These are phyloP conservation scores for Coniochaeta pulveracea DNA, from an alignment of 2,329 filamentous ascomycete species.

Conservation along the genomic window DNA sequence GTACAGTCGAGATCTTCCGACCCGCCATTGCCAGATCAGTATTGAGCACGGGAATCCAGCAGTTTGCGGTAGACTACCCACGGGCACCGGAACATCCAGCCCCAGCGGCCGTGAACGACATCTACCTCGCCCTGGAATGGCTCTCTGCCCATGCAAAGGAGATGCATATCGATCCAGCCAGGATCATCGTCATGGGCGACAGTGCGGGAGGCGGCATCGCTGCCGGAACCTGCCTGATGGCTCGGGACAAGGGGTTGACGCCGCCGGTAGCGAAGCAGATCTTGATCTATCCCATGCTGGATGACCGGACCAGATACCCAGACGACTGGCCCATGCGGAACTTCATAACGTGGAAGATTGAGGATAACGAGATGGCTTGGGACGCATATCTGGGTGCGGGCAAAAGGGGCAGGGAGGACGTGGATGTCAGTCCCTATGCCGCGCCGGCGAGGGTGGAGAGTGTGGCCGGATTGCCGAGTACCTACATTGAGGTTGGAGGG, in stretches of 20 bases:
- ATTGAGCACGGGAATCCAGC: slow-evolving; percentile 8
- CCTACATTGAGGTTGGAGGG: slow-evolving; percentile 25
- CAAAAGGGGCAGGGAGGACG: slow-evolving; percentile 4
- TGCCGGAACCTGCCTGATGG: slow-evolving; percentile 25
- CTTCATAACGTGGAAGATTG: slow-evolving; percentile 13
- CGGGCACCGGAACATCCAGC: slow-evolving; percentile 36
- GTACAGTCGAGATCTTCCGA: slow-evolving; percentile 9
- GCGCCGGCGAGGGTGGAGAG: slow-evolving; percentile 13
- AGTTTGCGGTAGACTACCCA: slow-evolving; percentile 31
- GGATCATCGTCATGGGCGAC: slow-evolving; percentile 14
- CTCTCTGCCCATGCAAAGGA: slow-evolving; percentile 18
- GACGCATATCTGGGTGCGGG: slow-evolving; percentile 13
- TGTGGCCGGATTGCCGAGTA: slow-evolving; percentile 19
- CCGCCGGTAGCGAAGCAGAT: slow-evolving; percentile 21
- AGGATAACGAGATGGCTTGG: slow-evolving; percentile 14
- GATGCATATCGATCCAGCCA: slow-evolving; percentile 12
- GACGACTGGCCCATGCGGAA: slow-evolving; percentile 7
- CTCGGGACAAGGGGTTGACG: slow-evolving; percentile 16
- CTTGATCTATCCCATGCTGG: slow-evolving; percentile 25
- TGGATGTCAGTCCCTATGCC: slow-evolving; percentile 10
- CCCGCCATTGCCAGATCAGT: slow-evolving; percentile 9
- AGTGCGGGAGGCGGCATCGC: slow-evolving; percentile 17
- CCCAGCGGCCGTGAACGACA: slow-evolving; percentile 30
- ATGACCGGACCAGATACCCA: slow-evolving; percentile 17
- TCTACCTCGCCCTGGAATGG: slow-evolving; percentile 16